Percentiles rank a stretch among this genome's conserved stretches.
These are phyloP conservation scores for Mollisiaceae sp. DNA, from an alignment of 2,329 filamentous ascomycete species.

Conservation along the genomic window DNA sequence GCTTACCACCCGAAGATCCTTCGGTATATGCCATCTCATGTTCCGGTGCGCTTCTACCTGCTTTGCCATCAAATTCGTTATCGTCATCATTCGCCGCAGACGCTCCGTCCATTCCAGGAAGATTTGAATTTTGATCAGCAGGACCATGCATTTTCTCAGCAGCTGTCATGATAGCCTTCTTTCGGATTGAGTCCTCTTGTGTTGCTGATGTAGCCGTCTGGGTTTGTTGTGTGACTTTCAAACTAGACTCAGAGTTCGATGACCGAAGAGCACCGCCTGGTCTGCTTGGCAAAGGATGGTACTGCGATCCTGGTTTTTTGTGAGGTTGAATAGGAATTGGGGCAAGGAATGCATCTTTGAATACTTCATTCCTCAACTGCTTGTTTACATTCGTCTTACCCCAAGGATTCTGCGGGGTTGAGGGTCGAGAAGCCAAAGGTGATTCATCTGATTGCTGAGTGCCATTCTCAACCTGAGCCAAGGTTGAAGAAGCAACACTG, in stretches of 20 bases:
- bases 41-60: conserved; percentile 69
- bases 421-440: conserved; percentile 2
- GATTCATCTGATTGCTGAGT: conserved; percentile 23
- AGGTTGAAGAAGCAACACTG: conserved; percentile 36
- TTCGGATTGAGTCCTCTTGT: conserved; percentile 50
- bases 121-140: conserved; percentile 23
- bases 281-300: conserved; percentile 64
- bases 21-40: conserved; percentile 51
- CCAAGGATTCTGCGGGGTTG: conserved; percentile 55
- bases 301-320: conserved; percentile 66
- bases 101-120: conserved; percentile 13
- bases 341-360: conserved; percentile 88
- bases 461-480: conserved; percentile 40
- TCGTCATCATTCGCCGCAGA: conserved; percentile 37
- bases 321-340: conserved; percentile 82
- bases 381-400: conserved; percentile 92
- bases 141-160: conserved; percentile 32
- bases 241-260: conserved; percentile 42
- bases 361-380: conserved; percentile 84
- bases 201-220: conserved; percentile 38
- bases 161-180: conserved; percentile 39
- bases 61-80: conserved; percentile 49
- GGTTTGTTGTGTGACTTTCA: conserved; percentile 35
- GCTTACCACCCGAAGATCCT: conserved; percentile 39
- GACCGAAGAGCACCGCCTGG: conserved; percentile 47